Evolutionary conservation across 1,284 basidiomycete genomes (phyloP), one percentile per base, ranked within the genome.

Genomic region (Boletus albobrunnescens): DNA sequence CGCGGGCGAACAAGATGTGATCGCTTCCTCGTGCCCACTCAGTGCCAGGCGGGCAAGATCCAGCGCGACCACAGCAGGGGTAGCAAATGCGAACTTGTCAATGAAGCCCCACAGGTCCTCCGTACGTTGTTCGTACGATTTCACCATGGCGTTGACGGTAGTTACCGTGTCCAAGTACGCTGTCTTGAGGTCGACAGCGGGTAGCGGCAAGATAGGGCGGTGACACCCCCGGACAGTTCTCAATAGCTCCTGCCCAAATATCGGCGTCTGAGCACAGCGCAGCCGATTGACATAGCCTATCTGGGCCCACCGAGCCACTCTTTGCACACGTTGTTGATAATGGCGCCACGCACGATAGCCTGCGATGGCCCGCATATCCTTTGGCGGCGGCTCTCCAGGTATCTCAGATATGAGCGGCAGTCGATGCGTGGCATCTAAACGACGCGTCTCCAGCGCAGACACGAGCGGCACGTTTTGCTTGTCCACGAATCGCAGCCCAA

Each of bases 51-150:
- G 69, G 0, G 90, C 78, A 37, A 97, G 66, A 62, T 94, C 91
- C 11, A 76, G 71, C 1, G 91, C 88, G 9, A 94, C 83, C 0
- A 79, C 91, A 6, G 81, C 65, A 0, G 94, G 91, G 0, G 94
- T 94, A 5, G 82, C 83, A 57, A 94, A 93, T 0, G 88, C 82
- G 59, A 95, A 98, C 6, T 73, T 75, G 51, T 91, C 81, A 41
- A 96, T 69, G 17, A 79, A 47, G 16, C 70, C 67, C 1, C 73
- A 71, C 69, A 87, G 73, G 1, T 77, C 72, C 39, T 77, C 70
- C 1, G 79, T 76, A 8, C 94, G 81, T 8, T 75, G 67, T 9
- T 68, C 62, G 52, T 84, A 81, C 1, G 93, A 90, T 50, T 79
- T 79, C 51, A 94, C 72, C 17, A 79, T 68, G 10, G 62, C 59